Evolutionary conservation across 83 land plant genomes (phyloP), one percentile per base, ranked within the genome.

Genomic region (Diphasiastrum complanatum): DNA sequence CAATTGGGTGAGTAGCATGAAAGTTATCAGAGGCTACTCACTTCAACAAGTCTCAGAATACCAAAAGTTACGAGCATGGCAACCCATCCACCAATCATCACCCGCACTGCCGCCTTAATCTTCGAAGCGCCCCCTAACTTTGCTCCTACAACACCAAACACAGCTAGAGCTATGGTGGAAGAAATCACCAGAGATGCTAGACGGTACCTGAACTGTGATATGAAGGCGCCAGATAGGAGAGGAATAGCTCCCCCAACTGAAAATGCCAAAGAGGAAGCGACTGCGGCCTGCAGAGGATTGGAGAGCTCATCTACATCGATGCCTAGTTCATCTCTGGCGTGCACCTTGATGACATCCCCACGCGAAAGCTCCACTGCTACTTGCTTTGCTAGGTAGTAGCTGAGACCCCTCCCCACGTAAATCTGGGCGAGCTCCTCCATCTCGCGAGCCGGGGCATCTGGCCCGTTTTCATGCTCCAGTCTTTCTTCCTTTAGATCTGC

Each of bases 51-150:
- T 72, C 63, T 81, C 5, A 81, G 68, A 35, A 82, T 18, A 3
- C 89, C 89, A 56, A 66, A 85, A 2, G 89, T 85, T 0, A 77
- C 45, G 20, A 53, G 59, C 89, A 85, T 82, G 47, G 89, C 89
- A 6, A 71, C 6, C 86, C 83, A 85, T 0, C 89, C 86, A 25
- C 89, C 89, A 5, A 82, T 23, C 61, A 82, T 16, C 23, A 85
- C 89, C 67, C 87, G 64, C 19, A 25, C 36, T 0, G 62, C 4
- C 10, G 86, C 77, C 69, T 20, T 68, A 40, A 50, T 31, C 37
- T 54, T 45, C 19, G 78, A 65, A 0, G 86, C 64, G 33, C 54
- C 65, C 19, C 86, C 86, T 4, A 85, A 45, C 46, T 19, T 25
- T 3, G 83, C 89, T 20, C 83, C 89, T 1, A 74, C 6, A 51